phyloP scores from a whole-genome alignment of 805 yeast species.

The Barnettozyma salicaria region DNA sequence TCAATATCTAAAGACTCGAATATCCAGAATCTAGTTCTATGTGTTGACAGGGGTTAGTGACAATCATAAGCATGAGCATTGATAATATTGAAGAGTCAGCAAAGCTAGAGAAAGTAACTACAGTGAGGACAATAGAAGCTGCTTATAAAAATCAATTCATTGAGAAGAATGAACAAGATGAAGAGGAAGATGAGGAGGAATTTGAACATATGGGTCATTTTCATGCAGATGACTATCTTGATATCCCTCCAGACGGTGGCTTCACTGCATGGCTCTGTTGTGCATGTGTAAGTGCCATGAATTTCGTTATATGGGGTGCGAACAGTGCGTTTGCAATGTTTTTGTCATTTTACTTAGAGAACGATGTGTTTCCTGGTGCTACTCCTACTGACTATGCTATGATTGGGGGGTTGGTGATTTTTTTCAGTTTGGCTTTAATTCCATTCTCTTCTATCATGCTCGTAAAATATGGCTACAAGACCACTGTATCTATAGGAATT shows the following conservation, averaged over 20 bases:
- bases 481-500: constrained; percentile 35
- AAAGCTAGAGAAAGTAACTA: neutral
- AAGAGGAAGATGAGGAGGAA: constrained; percentile 5
- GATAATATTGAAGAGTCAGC: too few relatives aligned
- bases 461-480: constrained; percentile 38
- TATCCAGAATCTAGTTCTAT: too few relatives aligned
- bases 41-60: too few relatives aligned
- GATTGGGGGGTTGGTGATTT: constrained; percentile 48
- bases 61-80: too few relatives aligned
- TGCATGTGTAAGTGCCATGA: constrained; percentile 30
- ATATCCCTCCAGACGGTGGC: constrained; percentile 39
- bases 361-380: constrained; percentile 42
- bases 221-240: constrained; percentile 30
- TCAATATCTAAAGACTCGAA: too few relatives aligned
- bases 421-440: constrained; percentile 45
- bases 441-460: constrained; percentile 42
- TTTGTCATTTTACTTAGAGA: constrained; percentile 40
- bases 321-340: constrained; percentile 52
- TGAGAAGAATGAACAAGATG: neutral
- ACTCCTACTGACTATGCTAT: constrained; percentile 46
- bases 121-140: too few relatives aligned
- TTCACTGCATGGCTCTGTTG: constrained; percentile 43
- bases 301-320: constrained; percentile 28
- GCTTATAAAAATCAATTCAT: too few relatives aligned
- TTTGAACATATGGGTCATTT: constrained; percentile 16